Percentiles rank a stretch among this genome's conserved stretches.
Evolutionary conservation across 305 asterid genomes (phyloP).

Genomic region (Striga hermonthica): DNA sequence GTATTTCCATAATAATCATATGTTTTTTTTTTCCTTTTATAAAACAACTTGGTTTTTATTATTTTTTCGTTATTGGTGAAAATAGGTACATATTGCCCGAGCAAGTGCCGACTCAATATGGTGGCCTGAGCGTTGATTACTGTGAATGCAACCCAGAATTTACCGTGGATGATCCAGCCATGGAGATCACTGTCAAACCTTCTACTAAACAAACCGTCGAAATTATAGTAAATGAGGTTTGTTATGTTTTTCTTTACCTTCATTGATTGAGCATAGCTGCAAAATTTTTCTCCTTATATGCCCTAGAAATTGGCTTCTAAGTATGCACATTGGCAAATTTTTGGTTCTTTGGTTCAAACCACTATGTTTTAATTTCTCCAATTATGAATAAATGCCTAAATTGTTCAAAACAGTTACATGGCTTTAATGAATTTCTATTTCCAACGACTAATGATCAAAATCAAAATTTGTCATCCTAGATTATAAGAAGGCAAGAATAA

Average conservation of each 20-base stretch:
- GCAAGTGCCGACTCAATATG: slow-evolving; percentile 83
- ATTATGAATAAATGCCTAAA: too few species aligned
- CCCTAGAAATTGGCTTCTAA: too few species aligned
- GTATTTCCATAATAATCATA: background rate
- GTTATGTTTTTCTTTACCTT: slow-evolving; percentile 4
- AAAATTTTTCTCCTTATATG: too few species aligned
- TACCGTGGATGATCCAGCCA: slow-evolving; percentile 65
- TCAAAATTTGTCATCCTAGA: too few species aligned
- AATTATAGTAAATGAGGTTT: slow-evolving; percentile 82
- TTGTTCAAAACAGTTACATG: too few species aligned
- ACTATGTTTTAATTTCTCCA: too few species aligned
- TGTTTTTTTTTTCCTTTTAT: background rate
- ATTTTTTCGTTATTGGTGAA: slow-evolving; percentile 18
- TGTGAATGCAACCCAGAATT: slow-evolving; percentile 91
- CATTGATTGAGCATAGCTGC: too few species aligned
- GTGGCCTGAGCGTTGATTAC: slow-evolving; percentile 80
- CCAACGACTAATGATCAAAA: too few species aligned
- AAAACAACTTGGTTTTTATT: background rate
- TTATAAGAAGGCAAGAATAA: too few species aligned
- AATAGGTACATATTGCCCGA: slow-evolving; percentile 71
- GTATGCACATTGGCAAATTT: too few species aligned
- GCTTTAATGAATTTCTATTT: too few species aligned
- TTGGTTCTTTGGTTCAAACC: too few species aligned
- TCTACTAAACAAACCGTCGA: slow-evolving; percentile 85
- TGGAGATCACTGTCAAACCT: slow-evolving; percentile 70